Base-by-base conservation (phyloP, 352 stramenopile species). In the Blastocystis sp. region DNA sequence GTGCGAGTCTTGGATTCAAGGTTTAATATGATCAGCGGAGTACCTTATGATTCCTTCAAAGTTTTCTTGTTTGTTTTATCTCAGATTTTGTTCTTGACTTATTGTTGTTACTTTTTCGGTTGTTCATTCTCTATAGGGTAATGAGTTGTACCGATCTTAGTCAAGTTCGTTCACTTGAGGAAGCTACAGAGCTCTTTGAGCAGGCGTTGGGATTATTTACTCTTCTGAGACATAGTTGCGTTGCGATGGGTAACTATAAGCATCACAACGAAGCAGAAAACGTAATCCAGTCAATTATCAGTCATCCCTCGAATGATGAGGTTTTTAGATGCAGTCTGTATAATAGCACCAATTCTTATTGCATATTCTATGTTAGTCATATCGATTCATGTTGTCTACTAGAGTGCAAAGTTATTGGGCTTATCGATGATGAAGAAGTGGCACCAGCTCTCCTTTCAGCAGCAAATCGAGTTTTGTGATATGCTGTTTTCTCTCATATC, bases 41-140 rank as follows among this genome's bases (percentile, higher is more conserved):
- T 69, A 43, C 15, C n/a, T 84, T 84, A 77, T 77, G 53, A 50
- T 20, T 84, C 73, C 73, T 84, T 84, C 73, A 84, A 84, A 68
- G 59, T 47, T 84, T 39, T 53, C n/a, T n/a, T 69, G 39, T 66
- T 54, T 84, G 73, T 84, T 84, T n/a, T 45, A 43, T 34, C 23
- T 18, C 45, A 70, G 61, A 45, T 70, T 59, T 59, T 59, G 50
- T 59, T 59, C 50, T 59, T 13, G 50, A 59, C 11, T 13, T 59
- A n/a, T 34, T 34, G 29, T 34, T 59, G 50, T n/a, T 59, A 1
- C 20, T 13, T 59, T 13, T 13, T n/a, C 1, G 50, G 20, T 59
- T 13, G 50, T n/a, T 13, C 20, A n/a, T n/a, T 59, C 20, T 59
- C 50, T 59, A 59, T 13, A 59, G 11, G 34, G 63, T 23, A n/a